Evolutionary conservation across 108 stramenopile genomes (phyloP).

Genomic region (Fragilaria radians): DNA sequence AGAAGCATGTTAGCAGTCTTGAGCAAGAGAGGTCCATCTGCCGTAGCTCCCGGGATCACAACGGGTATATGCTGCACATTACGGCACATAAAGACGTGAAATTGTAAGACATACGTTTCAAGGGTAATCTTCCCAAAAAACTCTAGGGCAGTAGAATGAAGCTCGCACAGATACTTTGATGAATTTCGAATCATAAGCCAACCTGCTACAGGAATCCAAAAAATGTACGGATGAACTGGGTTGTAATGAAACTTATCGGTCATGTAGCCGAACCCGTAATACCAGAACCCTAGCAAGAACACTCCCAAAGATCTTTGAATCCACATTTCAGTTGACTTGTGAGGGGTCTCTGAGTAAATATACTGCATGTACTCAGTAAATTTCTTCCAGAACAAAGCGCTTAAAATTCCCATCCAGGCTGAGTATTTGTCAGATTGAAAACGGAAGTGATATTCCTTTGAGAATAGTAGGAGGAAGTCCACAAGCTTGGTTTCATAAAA

Average conservation of each 20-base stretch:
- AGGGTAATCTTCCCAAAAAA: slow-evolving; percentile 85
- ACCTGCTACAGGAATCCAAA: slow-evolving; percentile 68
- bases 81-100: slow-evolving; percentile 86
- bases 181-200: slow-evolving; percentile 89
- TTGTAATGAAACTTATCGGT: slow-evolving; percentile 82
- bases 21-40: slow-evolving; percentile 32
- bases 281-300: slow-evolving; percentile 45
- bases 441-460: slow-evolving; percentile 59
- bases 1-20: slow-evolving; percentile 55
- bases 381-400: slow-evolving; percentile 48
- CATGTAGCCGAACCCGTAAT: slow-evolving; percentile 44
- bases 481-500: slow-evolving; percentile 60
- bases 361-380: slow-evolving; percentile 46
- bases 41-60: slow-evolving; percentile 50
- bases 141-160: slow-evolving; percentile 64
- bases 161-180: slow-evolving; percentile 64
- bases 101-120: slow-evolving; percentile 93
- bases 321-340: too few relatives aligned
- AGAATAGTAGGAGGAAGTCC: slow-evolving; percentile 41
- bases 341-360: slow-evolving; percentile 29
- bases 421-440: slow-evolving; percentile 66
- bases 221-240: slow-evolving; percentile 80
- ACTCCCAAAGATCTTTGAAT: slow-evolving; percentile 38
- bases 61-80: slow-evolving; percentile 67
- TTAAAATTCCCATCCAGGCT: slow-evolving; percentile 52